Conservation (phyloP, 2,329 filamentous ascomycete genomes). For the Colletotrichum somersetense region DNA sequence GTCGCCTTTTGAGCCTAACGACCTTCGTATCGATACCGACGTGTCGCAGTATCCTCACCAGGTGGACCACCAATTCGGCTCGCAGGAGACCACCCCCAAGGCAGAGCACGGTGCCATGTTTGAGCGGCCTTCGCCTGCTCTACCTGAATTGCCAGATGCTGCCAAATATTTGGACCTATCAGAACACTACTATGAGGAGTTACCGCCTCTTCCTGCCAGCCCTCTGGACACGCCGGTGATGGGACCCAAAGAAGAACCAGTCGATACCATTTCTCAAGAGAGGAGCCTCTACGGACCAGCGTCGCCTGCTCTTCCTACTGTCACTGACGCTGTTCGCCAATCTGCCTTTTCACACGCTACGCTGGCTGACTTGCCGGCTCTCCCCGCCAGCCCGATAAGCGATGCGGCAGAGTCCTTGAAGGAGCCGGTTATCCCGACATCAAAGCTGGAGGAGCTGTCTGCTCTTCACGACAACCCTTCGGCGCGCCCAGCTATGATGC, state of each 20-base stretch:
- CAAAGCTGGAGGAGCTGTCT: constrained; percentile 28
- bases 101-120: constrained; percentile 55
- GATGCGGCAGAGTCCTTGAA: background rate
- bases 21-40: constrained; percentile 58
- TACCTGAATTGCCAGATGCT: constrained; percentile 10
- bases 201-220: constrained; percentile 28
- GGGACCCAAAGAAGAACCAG: background rate
- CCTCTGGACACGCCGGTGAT: constrained; percentile 4
- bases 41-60: constrained; percentile 46
- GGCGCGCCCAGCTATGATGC: constrained; percentile 44
- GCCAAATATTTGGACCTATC: background rate
- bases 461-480: constrained; percentile 31
- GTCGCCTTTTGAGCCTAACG: constrained; percentile 43
- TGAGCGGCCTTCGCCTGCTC: constrained; percentile 23
- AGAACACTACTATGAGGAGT: constrained; percentile 7
- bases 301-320: constrained; percentile 15
- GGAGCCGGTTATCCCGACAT: constrained; percentile 1
- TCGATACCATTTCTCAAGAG: background rate
- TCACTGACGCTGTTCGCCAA: background rate
- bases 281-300: background rate
- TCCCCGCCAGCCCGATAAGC: constrained; percentile 29
- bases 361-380: constrained; percentile 37
- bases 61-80: constrained; percentile 65
- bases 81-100: constrained; percentile 77
- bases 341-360: background rate